Percentiles rank a stretch among this genome's conserved stretches.
phyloP scores from a whole-genome alignment of 305 asterid genomes.

The Fraxinus greggii region DNA sequence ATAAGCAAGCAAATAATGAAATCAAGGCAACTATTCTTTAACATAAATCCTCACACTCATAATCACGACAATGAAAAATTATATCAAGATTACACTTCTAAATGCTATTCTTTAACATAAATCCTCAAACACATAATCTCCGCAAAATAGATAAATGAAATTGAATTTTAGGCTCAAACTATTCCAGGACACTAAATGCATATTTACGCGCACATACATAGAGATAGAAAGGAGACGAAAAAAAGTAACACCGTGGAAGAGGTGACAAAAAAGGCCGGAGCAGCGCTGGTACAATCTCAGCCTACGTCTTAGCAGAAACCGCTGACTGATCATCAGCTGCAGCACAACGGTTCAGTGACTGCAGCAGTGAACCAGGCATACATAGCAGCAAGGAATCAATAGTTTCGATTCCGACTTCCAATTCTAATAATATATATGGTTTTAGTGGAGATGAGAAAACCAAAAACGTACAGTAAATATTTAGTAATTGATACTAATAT shows the following conservation, averaged over 20 bases:
- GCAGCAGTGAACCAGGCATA: constrained; percentile 20
- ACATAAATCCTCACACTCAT: no score
- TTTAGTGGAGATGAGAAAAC: neutral
- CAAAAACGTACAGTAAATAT: neutral
- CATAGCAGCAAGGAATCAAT: constrained; percentile 24
- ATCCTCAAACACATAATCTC: neutral
- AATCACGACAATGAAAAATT: neutral
- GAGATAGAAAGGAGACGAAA: neutral
- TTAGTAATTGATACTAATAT: neutral
- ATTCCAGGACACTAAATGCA: neutral
- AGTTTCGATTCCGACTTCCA: constrained; percentile 15
- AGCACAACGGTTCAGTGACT: constrained; percentile 21
- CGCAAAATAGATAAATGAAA: neutral
- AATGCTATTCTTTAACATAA: neutral
- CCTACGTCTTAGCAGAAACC: constrained; percentile 22
- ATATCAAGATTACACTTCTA: neutral
- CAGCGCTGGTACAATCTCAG: constrained; percentile 34
- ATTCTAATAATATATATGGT: neutral
- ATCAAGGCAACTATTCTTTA: neutral
- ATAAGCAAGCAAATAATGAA: neutral
- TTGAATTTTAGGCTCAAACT: neutral
- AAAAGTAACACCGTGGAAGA: constrained; percentile 61
- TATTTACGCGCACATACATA: neutral
- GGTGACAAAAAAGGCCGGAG: constrained; percentile 83
- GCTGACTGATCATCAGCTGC: constrained; percentile 33